Evolutionary conservation across 139 green algal genomes (phyloP), one percentile per base, ranked within the genome.

Genomic region (Chlamydomonas schloesseri): DNA sequence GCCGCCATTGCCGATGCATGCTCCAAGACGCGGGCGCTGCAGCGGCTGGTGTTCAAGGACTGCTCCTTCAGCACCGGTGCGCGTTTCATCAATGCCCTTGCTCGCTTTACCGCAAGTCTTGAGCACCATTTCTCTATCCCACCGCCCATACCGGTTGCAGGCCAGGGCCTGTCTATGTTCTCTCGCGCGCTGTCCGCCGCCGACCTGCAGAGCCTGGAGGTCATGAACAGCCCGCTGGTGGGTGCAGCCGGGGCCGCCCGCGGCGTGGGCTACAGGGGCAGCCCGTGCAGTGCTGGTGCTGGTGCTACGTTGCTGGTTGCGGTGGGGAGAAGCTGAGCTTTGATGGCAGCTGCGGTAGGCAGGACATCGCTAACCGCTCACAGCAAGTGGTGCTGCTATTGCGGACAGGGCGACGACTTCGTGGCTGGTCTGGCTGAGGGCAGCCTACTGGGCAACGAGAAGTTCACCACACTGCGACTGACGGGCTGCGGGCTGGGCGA

Each of bases 321-420:
- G n/a, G n/a, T n/a, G n/a, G n/a, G n/a, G n/a, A n/a, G n/a, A n/a
- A n/a, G n/a, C n/a, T n/a, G n/a, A n/a, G n/a, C n/a, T n/a, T n/a
- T n/a, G n/a, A n/a, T n/a, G n/a, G n/a, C n/a, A n/a, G n/a, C n/a
- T n/a, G n/a, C n/a, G n/a, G n/a, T n/a, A n/a, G n/a, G n/a, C n/a
- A n/a, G n/a, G n/a, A n/a, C n/a, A n/a, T n/a, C n/a, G n/a, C n/a
- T n/a, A n/a, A n/a, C n/a, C n/a, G n/a, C n/a, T n/a, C n/a, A n/a
- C n/a, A n/a, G n/a, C n/a, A n/a, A n/a, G n/a, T n/a, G n/a, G n/a
- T n/a, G n/a, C n/a, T n/a, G n/a, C n/a, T n/a, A n/a, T n/a, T n/a
- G n/a, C n/a, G n/a, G n/a, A n/a, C 64, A 94, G 91, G 88, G 75
- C 28, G 91, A 94, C 81, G 87, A 87, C 23, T 92, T 92, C 47